Conservation (phyloP, 768 basidiomycete species). For the Pisolithus microcarpus region DNA sequence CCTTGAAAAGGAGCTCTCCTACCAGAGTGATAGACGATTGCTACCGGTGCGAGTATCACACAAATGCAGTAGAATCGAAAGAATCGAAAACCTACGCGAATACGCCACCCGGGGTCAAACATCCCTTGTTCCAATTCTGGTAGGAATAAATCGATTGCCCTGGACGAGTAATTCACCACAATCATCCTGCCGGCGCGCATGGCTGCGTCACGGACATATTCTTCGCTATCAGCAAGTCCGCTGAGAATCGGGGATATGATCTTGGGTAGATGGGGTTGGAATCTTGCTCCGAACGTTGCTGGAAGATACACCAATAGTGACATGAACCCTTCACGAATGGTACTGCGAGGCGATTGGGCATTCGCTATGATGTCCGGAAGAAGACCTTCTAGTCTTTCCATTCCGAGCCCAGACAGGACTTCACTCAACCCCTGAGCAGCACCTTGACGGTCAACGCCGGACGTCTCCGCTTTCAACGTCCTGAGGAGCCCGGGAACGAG, state of each 20-base stretch:
- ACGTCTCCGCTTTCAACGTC: slow-evolving; percentile 86
- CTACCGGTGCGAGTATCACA: slow-evolving; percentile 32
- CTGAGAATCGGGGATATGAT: slow-evolving; percentile 89
- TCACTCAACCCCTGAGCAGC: slow-evolving; percentile 96
- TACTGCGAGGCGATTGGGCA: slow-evolving; percentile 81
- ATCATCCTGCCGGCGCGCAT: slow-evolving; percentile 99
- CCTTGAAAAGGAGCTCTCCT: slow-evolving; percentile 92
- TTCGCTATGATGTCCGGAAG: slow-evolving; percentile 91
- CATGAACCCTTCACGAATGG: slow-evolving; percentile 97
- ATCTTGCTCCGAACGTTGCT: slow-evolving; percentile 91
- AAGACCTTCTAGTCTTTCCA: slow-evolving; percentile 91
- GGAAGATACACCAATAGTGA: slow-evolving; percentile 92
- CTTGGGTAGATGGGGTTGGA: slow-evolving; percentile 92
- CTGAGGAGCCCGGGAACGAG: slow-evolving; percentile 84
- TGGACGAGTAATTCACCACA: slow-evolving; percentile 86
- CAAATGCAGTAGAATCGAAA: not conserved
- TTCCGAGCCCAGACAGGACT: slow-evolving; percentile 92
- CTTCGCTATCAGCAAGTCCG: slow-evolving; percentile 88
- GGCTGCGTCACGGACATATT: slow-evolving; percentile 93
- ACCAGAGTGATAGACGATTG: slow-evolving; percentile 95
- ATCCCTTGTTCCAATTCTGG: slow-evolving; percentile 93
- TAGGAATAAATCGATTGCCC: slow-evolving; percentile 87
- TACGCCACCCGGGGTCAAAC: slow-evolving; percentile 93
- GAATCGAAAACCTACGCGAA: slow-evolving; percentile 54
- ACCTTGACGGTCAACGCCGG: slow-evolving; percentile 94